These are phyloP conservation scores for Zizania latifolia DNA, from an alignment of 176 grass and related monocot species.

Conservation along the genomic window DNA sequence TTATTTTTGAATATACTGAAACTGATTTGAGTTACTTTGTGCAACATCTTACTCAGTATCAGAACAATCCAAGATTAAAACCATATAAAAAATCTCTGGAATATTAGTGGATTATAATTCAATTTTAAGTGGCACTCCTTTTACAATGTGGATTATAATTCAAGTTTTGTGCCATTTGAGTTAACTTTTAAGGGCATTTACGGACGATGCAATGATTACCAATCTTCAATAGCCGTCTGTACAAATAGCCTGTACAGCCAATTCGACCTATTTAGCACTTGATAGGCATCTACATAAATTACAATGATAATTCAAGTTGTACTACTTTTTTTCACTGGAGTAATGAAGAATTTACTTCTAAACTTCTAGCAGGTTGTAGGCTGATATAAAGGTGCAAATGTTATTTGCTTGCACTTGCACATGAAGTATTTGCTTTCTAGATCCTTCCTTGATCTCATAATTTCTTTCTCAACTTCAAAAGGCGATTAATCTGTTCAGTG, in stretches of 20 bases:
- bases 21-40: constrained; percentile 5
- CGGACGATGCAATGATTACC: not conserved
- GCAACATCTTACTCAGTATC: not conserved
- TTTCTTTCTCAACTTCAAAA: constrained; percentile 6
- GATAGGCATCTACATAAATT: not conserved
- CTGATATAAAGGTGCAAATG: not conserved
- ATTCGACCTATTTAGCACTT: not conserved
- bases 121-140: not conserved
- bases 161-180: not conserved
- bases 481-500: not conserved
- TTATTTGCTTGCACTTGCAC: not conserved
- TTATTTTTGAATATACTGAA: not conserved
- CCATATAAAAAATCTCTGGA: not conserved
- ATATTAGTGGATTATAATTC: not conserved
- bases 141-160: not conserved
- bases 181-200: constrained; percentile 12
- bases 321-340: constrained; percentile 16
- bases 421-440: constrained; percentile 4
- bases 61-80: not conserved
- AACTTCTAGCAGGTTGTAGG: not conserved
- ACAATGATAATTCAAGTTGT: not conserved
- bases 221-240: not conserved
- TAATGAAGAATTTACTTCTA: not conserved
- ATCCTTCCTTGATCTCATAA: not conserved
- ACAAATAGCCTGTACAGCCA: not conserved